phyloP scores from a whole-genome alignment of 768 basidiomycete species.

The Scleroderma bovista region DNA sequence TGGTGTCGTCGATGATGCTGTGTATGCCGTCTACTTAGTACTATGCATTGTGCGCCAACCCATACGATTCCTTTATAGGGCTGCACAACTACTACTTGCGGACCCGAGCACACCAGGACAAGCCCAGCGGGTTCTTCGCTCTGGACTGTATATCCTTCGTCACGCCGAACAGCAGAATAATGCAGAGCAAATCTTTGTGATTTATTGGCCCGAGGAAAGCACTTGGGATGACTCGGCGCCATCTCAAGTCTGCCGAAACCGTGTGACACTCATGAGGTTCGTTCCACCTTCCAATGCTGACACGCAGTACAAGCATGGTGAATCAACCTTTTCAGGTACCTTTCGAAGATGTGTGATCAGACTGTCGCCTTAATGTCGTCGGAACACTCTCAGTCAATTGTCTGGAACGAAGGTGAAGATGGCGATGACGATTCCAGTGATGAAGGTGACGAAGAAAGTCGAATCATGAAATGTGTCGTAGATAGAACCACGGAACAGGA shows the following conservation, averaged over 20 bases:
- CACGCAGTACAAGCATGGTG: not conserved
- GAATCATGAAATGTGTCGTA: constrained; percentile 46
- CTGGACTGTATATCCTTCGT: constrained; percentile 43
- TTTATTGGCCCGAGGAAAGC: constrained; percentile 59
- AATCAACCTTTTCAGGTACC: constrained; percentile 38
- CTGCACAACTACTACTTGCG: constrained; percentile 4
- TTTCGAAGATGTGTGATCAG: constrained; percentile 56
- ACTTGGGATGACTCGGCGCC: constrained; percentile 52
- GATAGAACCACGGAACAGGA: constrained; percentile 48
- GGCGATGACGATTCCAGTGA: constrained; percentile 1
- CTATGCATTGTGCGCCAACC: not conserved
- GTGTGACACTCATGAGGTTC: constrained; percentile 59
- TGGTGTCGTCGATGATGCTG: constrained; percentile 31
- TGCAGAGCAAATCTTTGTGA: constrained; percentile 30
- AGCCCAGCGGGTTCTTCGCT: constrained; percentile 30
- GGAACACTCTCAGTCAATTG: constrained; percentile 38
- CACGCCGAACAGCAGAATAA: constrained; percentile 1
- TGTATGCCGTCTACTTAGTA: constrained; percentile 36
- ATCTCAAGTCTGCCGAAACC: constrained; percentile 43
- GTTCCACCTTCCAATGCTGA: not conserved
- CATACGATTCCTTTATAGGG: not conserved
- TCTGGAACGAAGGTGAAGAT: constrained; percentile 38
- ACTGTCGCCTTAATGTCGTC: constrained; percentile 44
- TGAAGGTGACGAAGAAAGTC: constrained; percentile 17
- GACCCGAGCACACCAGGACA: not conserved